Conservation (phyloP, 2,329 filamentous ascomycete species). For the Thielaviopsis cerberus region DNA sequence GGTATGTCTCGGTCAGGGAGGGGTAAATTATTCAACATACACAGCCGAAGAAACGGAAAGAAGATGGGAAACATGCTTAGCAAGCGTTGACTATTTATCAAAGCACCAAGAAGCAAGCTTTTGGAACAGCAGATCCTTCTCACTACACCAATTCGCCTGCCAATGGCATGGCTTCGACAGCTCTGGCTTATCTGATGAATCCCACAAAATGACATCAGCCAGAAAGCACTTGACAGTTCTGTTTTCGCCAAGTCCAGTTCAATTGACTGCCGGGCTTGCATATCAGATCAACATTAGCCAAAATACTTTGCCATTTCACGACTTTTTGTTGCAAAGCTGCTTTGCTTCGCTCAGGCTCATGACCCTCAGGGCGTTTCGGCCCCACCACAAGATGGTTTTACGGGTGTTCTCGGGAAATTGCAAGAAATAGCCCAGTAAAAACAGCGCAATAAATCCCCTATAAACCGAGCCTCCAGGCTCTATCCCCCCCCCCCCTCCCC, state of each 20-base stretch:
- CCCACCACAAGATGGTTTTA: not conserved
- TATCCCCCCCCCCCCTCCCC: too few species aligned
- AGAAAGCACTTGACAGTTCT: not conserved
- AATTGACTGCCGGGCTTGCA: not conserved
- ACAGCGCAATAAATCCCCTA: too few species aligned
- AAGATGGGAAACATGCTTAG: not conserved
- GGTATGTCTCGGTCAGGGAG: not conserved
- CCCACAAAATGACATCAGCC: not conserved
- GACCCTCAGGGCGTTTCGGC: too few species aligned
- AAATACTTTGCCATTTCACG: too few species aligned
- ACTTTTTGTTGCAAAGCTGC: not conserved
- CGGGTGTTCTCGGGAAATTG: conserved; percentile 7
- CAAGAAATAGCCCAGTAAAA: not conserved
- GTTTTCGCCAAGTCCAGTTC: not conserved
- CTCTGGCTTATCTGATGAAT: not conserved
- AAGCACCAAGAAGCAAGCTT: not conserved
- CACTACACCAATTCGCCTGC: not conserved
- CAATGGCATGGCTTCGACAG: not conserved
- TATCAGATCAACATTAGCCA: too few species aligned
- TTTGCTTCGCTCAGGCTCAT: too few species aligned
- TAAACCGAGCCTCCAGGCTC: too few species aligned
- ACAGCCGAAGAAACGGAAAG: not conserved
- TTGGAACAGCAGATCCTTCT: not conserved
- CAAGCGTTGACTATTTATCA: too few species aligned
- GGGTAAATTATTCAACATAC: not conserved